Evolutionary conservation across 2,329 filamentous ascomycete genomes (phyloP).

Genomic region (Pezicula radicicola): DNA sequence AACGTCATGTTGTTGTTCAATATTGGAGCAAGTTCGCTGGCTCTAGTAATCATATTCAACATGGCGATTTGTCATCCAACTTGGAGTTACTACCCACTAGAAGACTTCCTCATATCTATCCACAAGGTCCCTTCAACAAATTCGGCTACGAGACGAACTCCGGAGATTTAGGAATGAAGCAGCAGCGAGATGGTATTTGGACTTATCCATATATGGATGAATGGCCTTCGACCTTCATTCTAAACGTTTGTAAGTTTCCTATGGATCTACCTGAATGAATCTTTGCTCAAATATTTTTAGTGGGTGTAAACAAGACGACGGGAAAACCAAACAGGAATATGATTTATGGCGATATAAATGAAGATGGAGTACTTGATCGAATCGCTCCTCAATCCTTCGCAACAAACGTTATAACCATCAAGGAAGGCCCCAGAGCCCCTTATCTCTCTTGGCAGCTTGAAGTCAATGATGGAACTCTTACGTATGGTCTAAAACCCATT

Average conservation of each 20-base stretch:
- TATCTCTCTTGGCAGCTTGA: neutral
- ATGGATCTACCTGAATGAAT: too few species aligned
- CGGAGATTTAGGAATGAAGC: slow-evolving; percentile 26
- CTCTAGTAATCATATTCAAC: neutral
- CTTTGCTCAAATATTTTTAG: neutral
- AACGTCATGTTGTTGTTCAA: neutral
- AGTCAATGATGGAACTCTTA: slow-evolving; percentile 1
- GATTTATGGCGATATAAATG: neutral
- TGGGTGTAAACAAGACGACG: neutral
- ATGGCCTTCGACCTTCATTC: neutral
- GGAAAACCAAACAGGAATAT: neutral
- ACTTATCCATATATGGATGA: neutral
- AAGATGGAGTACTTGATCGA: neutral
- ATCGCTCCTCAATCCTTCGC: neutral
- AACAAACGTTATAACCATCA: neutral
- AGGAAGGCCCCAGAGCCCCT: neutral
- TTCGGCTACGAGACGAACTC: neutral
- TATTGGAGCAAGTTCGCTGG: neutral
- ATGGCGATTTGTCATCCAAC: neutral
- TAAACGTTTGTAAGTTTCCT: neutral
- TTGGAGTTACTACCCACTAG: neutral
- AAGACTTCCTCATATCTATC: neutral
- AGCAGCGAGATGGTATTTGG: neutral
- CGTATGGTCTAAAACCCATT: neutral
- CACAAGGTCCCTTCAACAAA: neutral